Conservation (phyloP, 1,284 basidiomycete genomes). For the Naganishia liquefaciens region DNA sequence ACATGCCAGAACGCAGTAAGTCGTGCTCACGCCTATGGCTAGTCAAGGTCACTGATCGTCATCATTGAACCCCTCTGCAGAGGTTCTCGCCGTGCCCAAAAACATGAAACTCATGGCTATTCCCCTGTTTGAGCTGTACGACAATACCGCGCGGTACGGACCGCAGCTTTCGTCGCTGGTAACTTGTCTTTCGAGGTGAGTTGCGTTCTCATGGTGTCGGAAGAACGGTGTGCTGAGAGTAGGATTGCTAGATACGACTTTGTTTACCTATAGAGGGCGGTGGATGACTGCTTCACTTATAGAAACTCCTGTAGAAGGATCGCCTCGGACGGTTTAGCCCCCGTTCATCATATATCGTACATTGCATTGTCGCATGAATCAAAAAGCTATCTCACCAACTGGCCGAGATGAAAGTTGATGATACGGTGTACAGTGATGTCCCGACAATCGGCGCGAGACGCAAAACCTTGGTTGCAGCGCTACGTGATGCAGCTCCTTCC, state of each 20-base stretch:
- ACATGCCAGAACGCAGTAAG: slow-evolving; percentile 90
- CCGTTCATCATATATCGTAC: not conserved
- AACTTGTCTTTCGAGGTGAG: slow-evolving; percentile 58
- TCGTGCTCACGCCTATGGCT: slow-evolving; percentile 36
- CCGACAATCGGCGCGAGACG: too few species aligned
- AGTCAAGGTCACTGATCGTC: not conserved
- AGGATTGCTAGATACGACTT: slow-evolving; percentile 31
- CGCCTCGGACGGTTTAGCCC: not conserved
- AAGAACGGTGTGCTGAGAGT: not conserved
- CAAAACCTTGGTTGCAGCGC: too few species aligned
- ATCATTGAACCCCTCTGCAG: slow-evolving; percentile 56
- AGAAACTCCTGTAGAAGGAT: not conserved
- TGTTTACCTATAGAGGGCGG: slow-evolving; percentile 30
- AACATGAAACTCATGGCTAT: slow-evolving; percentile 98
- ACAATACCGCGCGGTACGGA: slow-evolving; percentile 91
- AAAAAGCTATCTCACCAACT: too few species aligned
- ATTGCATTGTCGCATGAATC: not conserved
- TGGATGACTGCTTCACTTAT: not conserved
- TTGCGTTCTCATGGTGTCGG: not conserved
- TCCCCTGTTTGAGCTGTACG: slow-evolving; percentile 93
- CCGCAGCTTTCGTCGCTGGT: slow-evolving; percentile 93
- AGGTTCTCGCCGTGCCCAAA: slow-evolving; percentile 91
- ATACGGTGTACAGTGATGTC: too few species aligned
- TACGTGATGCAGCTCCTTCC: too few species aligned
- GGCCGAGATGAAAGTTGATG: too few species aligned